Percentiles rank a stretch among this genome's conserved stretches.
phyloP scores from a whole-genome alignment of 1,284 basidiomycete genomes.

The Puccinia hordei region DNA sequence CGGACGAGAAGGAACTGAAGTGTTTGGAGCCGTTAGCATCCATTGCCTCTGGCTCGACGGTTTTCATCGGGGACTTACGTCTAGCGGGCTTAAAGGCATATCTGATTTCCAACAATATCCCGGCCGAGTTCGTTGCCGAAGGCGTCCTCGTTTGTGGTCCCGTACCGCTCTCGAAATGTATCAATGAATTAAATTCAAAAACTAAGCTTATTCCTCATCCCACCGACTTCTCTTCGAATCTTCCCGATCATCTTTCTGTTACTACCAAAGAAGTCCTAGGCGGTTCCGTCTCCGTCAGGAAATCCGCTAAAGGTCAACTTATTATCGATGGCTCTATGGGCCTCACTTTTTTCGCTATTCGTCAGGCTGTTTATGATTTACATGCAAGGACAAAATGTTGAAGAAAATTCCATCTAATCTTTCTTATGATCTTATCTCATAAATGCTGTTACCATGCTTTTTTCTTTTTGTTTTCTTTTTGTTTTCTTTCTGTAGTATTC shows the following conservation, averaged over 20 bases:
- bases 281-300: slow-evolving; percentile 76
- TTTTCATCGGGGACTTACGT: slow-evolving; percentile 93
- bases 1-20: slow-evolving; percentile 18
- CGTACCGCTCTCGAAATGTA: slow-evolving; percentile 52
- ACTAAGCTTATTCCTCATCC: slow-evolving; percentile 21
- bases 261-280: slow-evolving; percentile 66
- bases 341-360: slow-evolving; percentile 81
- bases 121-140: slow-evolving; percentile 88
- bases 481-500: too few relatives aligned
- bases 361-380: slow-evolving; percentile 81
- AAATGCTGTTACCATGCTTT: too few relatives aligned
- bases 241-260: slow-evolving; percentile 59
- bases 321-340: slow-evolving; percentile 85
- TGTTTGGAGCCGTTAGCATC: slow-evolving; percentile 59
- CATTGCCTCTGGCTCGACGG: slow-evolving; percentile 72
- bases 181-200: slow-evolving; percentile 43
- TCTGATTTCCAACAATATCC: slow-evolving; percentile 72
- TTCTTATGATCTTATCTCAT: neutral
- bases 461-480: too few relatives aligned
- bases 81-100: slow-evolving; percentile 79
- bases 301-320: slow-evolving; percentile 77
- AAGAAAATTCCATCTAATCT: neutral
- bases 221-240: slow-evolving; percentile 28
- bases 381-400: slow-evolving; percentile 63
- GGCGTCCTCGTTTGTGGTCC: slow-evolving; percentile 87